A percentile compares a stretch with the other conserved stretches of the same genome.
Evolutionary conservation across 2,329 filamentous ascomycete genomes (phyloP).

Genomic region (Microdochium trichocladiopsis): DNA sequence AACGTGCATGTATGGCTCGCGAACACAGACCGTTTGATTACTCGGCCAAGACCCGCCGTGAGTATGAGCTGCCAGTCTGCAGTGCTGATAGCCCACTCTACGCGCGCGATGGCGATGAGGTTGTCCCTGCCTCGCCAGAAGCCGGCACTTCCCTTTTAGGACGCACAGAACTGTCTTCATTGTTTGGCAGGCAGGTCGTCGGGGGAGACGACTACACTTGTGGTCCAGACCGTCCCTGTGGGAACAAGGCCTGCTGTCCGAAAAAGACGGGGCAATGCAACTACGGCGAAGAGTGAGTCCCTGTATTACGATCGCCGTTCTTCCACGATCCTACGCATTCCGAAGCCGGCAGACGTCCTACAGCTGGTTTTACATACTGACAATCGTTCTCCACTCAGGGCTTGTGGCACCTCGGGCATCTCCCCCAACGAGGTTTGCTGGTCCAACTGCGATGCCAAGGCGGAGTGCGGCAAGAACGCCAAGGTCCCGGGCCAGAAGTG

Average conservation of each 20-base stretch:
- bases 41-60: not conserved
- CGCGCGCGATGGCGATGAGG: not conserved
- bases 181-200: not conserved
- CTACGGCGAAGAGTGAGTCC: conserved; percentile 5
- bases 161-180: not conserved
- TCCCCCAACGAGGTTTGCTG: conserved; percentile 19
- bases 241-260: conserved; percentile 5
- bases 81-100: not conserved
- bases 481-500: conserved; percentile 14
- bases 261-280: conserved; percentile 5
- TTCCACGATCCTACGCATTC: not conserved
- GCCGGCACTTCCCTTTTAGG: not conserved
- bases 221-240: conserved; percentile 1
- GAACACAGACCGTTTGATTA: not conserved
- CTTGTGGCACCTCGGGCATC: conserved; percentile 13
- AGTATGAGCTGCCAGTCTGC: not conserved
- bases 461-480: conserved; percentile 22
- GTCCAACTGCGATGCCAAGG: conserved; percentile 22
- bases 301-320: not conserved
- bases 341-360: not conserved
- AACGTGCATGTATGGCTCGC: not conserved
- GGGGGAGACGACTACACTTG: not conserved
- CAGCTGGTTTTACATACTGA: not conserved
- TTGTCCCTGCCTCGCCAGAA: not conserved
- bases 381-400: not conserved